Evolutionary conservation across 2,329 filamentous ascomycete genomes (phyloP).

Genomic region (Penicillium sp.): DNA sequence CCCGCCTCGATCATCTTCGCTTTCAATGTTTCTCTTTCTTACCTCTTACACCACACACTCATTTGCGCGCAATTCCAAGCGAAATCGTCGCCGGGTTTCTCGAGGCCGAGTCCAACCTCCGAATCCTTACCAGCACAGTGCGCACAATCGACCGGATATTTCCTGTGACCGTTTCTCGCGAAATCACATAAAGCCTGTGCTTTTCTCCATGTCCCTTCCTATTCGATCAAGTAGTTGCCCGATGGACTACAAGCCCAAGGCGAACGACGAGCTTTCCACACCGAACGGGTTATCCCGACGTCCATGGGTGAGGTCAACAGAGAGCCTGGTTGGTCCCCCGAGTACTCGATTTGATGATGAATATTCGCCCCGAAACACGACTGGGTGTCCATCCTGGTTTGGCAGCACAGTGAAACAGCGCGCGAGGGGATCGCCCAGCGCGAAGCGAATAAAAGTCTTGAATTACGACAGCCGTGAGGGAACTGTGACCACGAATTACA

Average conservation of each 20-base stretch:
- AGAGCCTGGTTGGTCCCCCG: neutral
- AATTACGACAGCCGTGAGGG: neutral
- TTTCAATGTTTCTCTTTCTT: neutral
- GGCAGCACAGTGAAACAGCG: neutral
- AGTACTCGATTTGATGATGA: neutral
- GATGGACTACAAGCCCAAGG: conserved; percentile 3
- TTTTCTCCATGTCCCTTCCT: neutral
- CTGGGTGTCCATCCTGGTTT: conserved; percentile 5
- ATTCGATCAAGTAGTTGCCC: neutral
- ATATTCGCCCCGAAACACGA: conserved; percentile 2
- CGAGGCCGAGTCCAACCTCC: neutral
- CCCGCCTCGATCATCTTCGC: neutral
- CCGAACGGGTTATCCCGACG: neutral
- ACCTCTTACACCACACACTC: neutral
- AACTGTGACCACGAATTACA: neutral
- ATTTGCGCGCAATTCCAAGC: neutral
- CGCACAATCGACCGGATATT: neutral
- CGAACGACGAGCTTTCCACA: neutral
- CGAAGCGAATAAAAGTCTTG: neutral
- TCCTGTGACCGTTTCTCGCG: neutral
- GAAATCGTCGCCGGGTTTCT: neutral
- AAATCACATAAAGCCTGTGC: neutral
- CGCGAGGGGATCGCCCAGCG: no score
- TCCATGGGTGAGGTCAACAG: neutral
- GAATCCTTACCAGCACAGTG: neutral